Percentiles rank a stretch among this genome's conserved stretches.
phyloP scores from a whole-genome alignment of 306 rosid species.

The Astragalus membranaceus region DNA sequence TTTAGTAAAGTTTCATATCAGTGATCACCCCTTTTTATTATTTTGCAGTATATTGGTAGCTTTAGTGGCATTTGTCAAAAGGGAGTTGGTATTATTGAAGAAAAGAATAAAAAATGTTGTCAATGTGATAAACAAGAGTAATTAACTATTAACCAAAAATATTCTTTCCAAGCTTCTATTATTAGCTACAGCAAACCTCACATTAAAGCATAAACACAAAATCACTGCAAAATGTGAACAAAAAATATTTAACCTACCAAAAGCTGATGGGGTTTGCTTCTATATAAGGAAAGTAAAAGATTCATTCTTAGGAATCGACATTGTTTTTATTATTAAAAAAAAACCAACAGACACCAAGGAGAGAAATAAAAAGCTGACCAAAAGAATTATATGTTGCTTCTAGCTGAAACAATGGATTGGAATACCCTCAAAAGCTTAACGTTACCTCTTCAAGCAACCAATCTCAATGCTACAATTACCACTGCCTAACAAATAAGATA shows the following conservation, averaged over 20 bases:
- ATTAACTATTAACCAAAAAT: background rate
- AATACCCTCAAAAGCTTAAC: conserved; percentile 46
- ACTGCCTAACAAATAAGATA: conserved; percentile 17
- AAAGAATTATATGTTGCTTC: conserved; percentile 69
- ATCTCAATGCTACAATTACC: conserved; percentile 34
- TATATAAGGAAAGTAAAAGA: conserved; percentile 52
- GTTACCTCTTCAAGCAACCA: conserved; percentile 69
- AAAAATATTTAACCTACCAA: conserved; percentile 21
- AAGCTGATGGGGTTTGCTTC: conserved; percentile 58
- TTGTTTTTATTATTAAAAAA: conserved; percentile 17
- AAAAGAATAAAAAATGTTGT: conserved; percentile 15
- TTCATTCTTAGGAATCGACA: conserved; percentile 39
- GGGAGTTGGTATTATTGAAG: conserved; percentile 5
- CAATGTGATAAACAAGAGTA: conserved; percentile 14
- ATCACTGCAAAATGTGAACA: background rate
- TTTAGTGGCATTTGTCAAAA: conserved; percentile 10
- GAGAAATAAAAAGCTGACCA: conserved; percentile 30
- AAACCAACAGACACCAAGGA: conserved; percentile 20
- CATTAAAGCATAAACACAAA: conserved; percentile 11
- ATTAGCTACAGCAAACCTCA: background rate
- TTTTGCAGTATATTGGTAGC: background rate
- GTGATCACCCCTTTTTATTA: background rate
- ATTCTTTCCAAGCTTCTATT: background rate
- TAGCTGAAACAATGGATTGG: conserved; percentile 77
- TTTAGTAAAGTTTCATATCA: background rate